Evolutionary conservation across 2,329 filamentous ascomycete species (phyloP).

Genomic region (Cytospora mali): DNA sequence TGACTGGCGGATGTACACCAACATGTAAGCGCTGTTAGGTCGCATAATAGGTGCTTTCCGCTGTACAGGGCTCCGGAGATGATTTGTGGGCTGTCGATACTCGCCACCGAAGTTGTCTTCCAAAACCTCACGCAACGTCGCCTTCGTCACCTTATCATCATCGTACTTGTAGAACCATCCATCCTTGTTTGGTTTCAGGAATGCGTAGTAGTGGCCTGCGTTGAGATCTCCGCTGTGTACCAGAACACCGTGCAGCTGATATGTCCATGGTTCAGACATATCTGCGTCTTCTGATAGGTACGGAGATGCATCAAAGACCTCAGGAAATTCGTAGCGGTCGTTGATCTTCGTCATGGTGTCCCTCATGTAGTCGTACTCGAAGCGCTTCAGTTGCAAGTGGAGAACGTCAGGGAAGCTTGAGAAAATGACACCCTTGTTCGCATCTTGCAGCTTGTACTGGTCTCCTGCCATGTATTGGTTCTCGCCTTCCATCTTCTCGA

Average conservation of each 20-base stretch:
- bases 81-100: slow-evolving; percentile 59
- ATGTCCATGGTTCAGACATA: slow-evolving; percentile 84
- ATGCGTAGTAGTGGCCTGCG: slow-evolving; percentile 97
- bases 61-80: slow-evolving; percentile 49
- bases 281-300: slow-evolving; percentile 88
- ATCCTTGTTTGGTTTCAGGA: slow-evolving; percentile 89
- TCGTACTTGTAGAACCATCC: slow-evolving; percentile 97
- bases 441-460: slow-evolving; percentile 89
- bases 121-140: slow-evolving; percentile 85
- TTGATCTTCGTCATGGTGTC: slow-evolving; percentile 99
- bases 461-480: slow-evolving; percentile 97
- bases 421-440: slow-evolving; percentile 97
- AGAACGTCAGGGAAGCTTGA: slow-evolving; percentile 92
- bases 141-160: slow-evolving; percentile 94
- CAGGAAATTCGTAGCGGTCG: slow-evolving; percentile 87
- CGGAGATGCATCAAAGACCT: slow-evolving; percentile 79
- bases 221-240: slow-evolving; percentile 97
- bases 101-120: slow-evolving; percentile 98
- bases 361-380: slow-evolving; percentile 94
- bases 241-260: slow-evolving; percentile 91
- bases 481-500: slow-evolving; percentile 95
- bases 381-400: slow-evolving; percentile 93
- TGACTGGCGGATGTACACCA: slow-evolving; percentile 93
- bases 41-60: slow-evolving; percentile 64
- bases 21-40: slow-evolving; percentile 92